Conservation (phyloP, 2,329 filamentous ascomycete genomes). For the Fusarium citri region DNA sequence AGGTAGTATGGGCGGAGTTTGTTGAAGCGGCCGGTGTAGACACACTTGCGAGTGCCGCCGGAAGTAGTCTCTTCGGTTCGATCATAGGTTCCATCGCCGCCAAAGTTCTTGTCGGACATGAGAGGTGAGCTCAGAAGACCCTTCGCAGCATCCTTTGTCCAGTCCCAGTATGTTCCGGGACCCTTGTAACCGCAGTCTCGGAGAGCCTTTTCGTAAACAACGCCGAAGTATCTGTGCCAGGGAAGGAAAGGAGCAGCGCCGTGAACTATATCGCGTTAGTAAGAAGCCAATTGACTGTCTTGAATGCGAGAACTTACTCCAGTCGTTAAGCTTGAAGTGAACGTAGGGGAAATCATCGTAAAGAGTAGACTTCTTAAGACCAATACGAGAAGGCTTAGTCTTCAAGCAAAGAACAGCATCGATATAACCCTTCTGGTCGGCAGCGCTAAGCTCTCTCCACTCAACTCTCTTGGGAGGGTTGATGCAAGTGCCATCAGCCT, state of each 20-base stretch:
- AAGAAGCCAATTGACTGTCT: accelerated
- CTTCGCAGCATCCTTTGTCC: not conserved
- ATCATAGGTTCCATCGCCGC: not conserved
- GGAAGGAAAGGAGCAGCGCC: slow-evolving; percentile 11
- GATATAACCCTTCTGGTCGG: slow-evolving; percentile 9
- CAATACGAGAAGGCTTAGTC: slow-evolving; percentile 18
- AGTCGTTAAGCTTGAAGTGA: not conserved
- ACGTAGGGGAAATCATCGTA: slow-evolving; percentile 20
- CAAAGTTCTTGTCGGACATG: slow-evolving; percentile 4
- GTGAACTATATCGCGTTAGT: not conserved
- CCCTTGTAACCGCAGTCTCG: slow-evolving; percentile 12
- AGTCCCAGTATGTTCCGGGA: slow-evolving; percentile 17
- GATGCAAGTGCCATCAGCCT: not conserved
- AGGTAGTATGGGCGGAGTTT: slow-evolving; percentile 3
- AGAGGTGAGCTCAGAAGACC: not conserved
- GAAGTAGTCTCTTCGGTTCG: accelerated
- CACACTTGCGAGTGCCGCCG: not conserved
- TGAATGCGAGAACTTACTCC: not conserved
- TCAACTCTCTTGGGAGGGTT: slow-evolving; percentile 9
- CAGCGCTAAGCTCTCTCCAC: not conserved
- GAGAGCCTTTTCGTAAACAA: slow-evolving; percentile 4
- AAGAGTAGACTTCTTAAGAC: slow-evolving; percentile 5
- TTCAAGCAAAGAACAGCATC: slow-evolving; percentile 17
- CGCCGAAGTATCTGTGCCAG: slow-evolving; percentile 12
- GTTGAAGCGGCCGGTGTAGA: not conserved